phyloP scores from a whole-genome alignment of 177 flowering plant genomes.

The Telopea speciosissima region DNA sequence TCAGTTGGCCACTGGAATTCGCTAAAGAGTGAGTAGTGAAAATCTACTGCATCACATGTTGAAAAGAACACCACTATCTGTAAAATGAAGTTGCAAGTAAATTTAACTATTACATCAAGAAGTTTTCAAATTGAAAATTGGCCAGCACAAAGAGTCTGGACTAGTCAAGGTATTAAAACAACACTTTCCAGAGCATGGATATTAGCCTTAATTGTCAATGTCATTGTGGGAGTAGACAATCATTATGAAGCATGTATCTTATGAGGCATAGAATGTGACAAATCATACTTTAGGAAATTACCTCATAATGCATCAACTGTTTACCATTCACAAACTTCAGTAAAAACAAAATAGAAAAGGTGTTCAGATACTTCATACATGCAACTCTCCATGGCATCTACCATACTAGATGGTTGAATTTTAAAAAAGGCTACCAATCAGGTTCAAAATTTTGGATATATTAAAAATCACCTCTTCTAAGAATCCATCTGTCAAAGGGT shows the following conservation, averaged over 20 bases:
- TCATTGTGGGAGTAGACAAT: neutral
- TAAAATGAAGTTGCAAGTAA: slow-evolving; percentile 15
- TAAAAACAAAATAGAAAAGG: no score
- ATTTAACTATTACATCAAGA: neutral
- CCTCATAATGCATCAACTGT: no score
- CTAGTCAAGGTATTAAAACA: neutral
- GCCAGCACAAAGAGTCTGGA: neutral
- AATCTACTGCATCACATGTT: slow-evolving; percentile 90
- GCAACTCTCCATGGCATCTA: no score
- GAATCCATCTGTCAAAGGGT: no score
- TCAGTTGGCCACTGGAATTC: slow-evolving; percentile 53
- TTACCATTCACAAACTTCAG: no score
- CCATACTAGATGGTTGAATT: no score
- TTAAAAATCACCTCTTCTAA: no score
- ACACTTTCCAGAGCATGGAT: neutral
- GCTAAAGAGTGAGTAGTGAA: slow-evolving; percentile 64
- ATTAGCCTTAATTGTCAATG: neutral
- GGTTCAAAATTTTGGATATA: no score
- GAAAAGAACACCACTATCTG: slow-evolving; percentile 96
- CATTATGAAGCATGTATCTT: neutral
- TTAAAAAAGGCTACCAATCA: no score
- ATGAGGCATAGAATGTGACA: neutral
- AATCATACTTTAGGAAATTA: no score
- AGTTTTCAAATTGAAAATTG: neutral
- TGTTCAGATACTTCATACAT: no score